Percentiles rank a stretch among this genome's conserved stretches.
Conservation (phyloP, 2,329 filamentous ascomycete genomes). For the Corynespora cassiicola region DNA sequence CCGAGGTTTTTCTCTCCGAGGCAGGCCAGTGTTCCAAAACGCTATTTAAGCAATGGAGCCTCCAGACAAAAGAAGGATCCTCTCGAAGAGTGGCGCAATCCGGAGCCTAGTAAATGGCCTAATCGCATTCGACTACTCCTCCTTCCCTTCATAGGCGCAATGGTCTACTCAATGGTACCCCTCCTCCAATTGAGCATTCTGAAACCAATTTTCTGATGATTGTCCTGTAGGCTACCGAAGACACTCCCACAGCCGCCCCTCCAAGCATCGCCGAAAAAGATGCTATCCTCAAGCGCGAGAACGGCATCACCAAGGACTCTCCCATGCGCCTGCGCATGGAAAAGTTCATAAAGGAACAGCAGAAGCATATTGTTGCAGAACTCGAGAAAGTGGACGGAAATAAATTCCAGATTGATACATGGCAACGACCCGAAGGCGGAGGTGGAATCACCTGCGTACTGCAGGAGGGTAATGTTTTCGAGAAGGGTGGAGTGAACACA, state of each 20-base stretch:
- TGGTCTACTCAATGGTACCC: slow-evolving; percentile 67
- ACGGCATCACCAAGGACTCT: slow-evolving; percentile 75
- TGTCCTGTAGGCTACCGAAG: slow-evolving; percentile 38
- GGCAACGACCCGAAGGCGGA: slow-evolving; percentile 86
- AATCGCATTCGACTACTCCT: slow-evolving; percentile 53
- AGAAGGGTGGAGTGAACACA: slow-evolving; percentile 96
- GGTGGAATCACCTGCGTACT: slow-evolving; percentile 94
- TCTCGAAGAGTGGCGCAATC: slow-evolving; percentile 42
- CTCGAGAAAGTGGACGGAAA: slow-evolving; percentile 85
- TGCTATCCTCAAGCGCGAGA: slow-evolving; percentile 78
- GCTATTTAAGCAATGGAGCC: slow-evolving; percentile 26
- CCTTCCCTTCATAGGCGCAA: slow-evolving; percentile 58
- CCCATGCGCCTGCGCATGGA: slow-evolving; percentile 99
- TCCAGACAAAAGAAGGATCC: slow-evolving; percentile 33
- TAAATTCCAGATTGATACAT: slow-evolving; percentile 83
- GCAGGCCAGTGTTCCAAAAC: slow-evolving; percentile 17
- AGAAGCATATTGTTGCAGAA: slow-evolving; percentile 83
- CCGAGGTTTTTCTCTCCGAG: slow-evolving; percentile 20
- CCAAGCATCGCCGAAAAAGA: slow-evolving; percentile 86
- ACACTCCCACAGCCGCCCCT: slow-evolving; percentile 58
- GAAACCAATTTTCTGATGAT: slow-evolving; percentile 11
- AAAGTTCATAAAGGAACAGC: slow-evolving; percentile 90
- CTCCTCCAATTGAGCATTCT: neutral
- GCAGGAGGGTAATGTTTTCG: slow-evolving; percentile 95
- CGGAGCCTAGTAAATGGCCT: slow-evolving; percentile 42